phyloP scores from a whole-genome alignment of 2,329 filamentous ascomycete genomes.

The Cercospora janseana region DNA sequence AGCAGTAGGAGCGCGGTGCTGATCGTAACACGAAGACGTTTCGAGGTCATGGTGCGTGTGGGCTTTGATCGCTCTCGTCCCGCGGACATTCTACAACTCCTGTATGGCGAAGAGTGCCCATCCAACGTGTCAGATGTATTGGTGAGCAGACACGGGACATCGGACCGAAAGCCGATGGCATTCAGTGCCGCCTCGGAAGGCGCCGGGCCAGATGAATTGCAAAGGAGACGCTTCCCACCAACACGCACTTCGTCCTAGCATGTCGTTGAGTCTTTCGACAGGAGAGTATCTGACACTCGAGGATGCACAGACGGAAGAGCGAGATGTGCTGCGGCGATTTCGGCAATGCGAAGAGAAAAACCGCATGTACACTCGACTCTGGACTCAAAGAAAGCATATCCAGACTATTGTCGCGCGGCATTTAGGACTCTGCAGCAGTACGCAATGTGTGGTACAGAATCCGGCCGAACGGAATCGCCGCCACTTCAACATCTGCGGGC shows the following conservation, averaged over 20 bases:
- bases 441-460: background rate
- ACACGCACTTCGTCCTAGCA: background rate
- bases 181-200: no score
- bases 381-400: background rate
- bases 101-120: no score
- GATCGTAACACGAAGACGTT: no score
- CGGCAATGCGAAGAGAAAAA: background rate
- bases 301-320: background rate
- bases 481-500: constrained; percentile 11
- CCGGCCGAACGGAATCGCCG: constrained; percentile 3
- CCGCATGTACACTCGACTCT: background rate
- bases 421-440: background rate
- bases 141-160: no score
- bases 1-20: no score
- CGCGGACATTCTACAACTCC: no score
- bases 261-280: constrained; percentile 1
- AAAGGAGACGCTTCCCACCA: no score
- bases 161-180: no score
- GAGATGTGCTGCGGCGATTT: background rate
- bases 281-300: background rate
- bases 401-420: background rate
- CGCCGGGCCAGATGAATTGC: no score
- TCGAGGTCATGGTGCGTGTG: no score
- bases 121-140: no score
- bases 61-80: no score